Evolutionary conservation across 441 rosid genomes (phyloP).

Genomic region (Populus hybrid): DNA sequence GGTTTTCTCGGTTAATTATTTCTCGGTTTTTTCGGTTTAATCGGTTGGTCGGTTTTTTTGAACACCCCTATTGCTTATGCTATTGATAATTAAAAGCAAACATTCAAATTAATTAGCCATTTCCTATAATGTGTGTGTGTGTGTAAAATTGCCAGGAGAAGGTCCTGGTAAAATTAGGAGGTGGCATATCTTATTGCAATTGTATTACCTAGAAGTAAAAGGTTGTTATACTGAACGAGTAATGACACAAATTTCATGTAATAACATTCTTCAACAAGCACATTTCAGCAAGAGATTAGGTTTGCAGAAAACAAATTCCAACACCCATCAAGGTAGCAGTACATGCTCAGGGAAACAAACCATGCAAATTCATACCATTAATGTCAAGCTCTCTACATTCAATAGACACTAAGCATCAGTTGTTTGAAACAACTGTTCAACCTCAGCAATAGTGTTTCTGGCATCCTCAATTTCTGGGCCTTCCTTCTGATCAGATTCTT

Average conservation of each 20-base stretch:
- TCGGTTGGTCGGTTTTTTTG: too few species aligned
- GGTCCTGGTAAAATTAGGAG: too few species aligned
- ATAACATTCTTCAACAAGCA: neutral
- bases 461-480: slow-evolving; percentile 67
- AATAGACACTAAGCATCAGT: slow-evolving; percentile 37
- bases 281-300: neutral
- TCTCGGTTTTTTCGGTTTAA: too few species aligned
- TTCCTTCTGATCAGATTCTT: slow-evolving; percentile 46
- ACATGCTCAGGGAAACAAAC: neutral
- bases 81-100: too few species aligned
- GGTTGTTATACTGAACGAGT: neutral
- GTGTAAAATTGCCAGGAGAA: too few species aligned
- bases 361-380: neutral
- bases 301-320: slow-evolving; percentile 8
- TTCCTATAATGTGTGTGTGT: too few species aligned
- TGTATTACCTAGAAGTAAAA: too few species aligned
- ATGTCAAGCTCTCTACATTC: slow-evolving; percentile 11
- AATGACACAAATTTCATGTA: neutral
- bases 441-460: slow-evolving; percentile 41
- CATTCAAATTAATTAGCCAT: too few species aligned
- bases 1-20: too few species aligned
- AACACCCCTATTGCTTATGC: too few species aligned
- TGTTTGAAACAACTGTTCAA: slow-evolving; percentile 52
- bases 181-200: too few species aligned
- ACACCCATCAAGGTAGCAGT: neutral